A percentile compares a stretch with the other conserved stretches of the same genome.
Conservation (phyloP, 2,329 filamentous ascomycete species). For the Hymenoscyphus occultus region DNA sequence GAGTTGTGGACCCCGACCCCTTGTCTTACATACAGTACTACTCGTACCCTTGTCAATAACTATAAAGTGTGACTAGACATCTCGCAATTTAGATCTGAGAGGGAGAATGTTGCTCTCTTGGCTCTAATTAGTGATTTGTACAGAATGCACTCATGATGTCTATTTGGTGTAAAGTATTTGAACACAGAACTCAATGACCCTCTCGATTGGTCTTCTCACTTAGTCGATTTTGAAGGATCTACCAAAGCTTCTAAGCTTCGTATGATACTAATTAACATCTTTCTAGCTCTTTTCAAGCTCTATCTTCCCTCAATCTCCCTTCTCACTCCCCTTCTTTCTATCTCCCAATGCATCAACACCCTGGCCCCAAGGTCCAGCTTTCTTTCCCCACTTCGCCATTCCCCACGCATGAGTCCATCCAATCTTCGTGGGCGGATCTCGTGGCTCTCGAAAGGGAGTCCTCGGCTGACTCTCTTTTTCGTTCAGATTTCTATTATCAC, state of each 20-base stretch:
- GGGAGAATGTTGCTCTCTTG: no score
- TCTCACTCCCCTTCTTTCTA: constrained; percentile 27
- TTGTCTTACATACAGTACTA: neutral
- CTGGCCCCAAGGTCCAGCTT: constrained; percentile 50
- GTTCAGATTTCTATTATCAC: constrained; percentile 25
- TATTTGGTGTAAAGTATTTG: no score
- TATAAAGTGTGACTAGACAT: no score
- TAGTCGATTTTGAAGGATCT: neutral
- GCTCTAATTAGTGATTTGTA: no score
- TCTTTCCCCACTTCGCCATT: constrained; percentile 50
- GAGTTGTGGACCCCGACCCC: neutral
- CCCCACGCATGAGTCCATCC: constrained; percentile 53
- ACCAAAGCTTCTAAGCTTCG: neutral
- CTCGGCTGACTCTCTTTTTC: constrained; percentile 25
- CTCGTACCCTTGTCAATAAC: neutral
- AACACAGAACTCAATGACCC: no score
- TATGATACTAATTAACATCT: neutral
- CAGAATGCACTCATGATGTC: no score
- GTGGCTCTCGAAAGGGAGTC: constrained; percentile 38
- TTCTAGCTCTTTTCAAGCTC: neutral
- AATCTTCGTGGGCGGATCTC: constrained; percentile 49
- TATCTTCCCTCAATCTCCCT: neutral
- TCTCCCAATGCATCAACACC: constrained; percentile 41
- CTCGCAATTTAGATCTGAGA: no score
- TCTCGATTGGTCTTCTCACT: no score